phyloP scores from a whole-genome alignment of 805 yeast species.

The Sungouiozyma ichnusensis region DNA sequence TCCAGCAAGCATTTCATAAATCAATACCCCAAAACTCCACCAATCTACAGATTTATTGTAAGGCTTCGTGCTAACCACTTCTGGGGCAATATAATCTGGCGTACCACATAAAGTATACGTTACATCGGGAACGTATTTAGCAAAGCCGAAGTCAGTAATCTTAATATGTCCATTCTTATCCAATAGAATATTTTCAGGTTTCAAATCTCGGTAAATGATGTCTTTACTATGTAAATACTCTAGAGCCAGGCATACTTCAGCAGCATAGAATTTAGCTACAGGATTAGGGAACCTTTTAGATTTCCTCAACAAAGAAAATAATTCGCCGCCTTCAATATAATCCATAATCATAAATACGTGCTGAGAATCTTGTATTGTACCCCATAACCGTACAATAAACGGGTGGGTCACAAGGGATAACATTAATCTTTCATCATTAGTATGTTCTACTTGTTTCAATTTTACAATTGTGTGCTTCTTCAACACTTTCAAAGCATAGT shows the following conservation, averaged over 20 bases:
- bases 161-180: slow-evolving; percentile 88
- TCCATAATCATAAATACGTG: slow-evolving; percentile 93
- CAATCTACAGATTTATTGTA: slow-evolving; percentile 93
- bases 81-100: slow-evolving; percentile 95
- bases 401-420: slow-evolving; percentile 81
- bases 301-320: slow-evolving; percentile 74
- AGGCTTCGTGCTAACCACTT: slow-evolving; percentile 86
- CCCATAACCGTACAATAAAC: slow-evolving; percentile 90
- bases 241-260: slow-evolving; percentile 75
- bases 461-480: slow-evolving; percentile 80
- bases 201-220: slow-evolving; percentile 83
- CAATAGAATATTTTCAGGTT: slow-evolving; percentile 83
- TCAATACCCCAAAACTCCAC: slow-evolving; percentile 93
- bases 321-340: slow-evolving; percentile 92
- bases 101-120: slow-evolving; percentile 94
- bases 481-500: slow-evolving; percentile 85
- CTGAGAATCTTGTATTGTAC: slow-evolving; percentile 82
- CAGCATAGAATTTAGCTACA: slow-evolving; percentile 92
- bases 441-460: slow-evolving; percentile 92
- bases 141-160: slow-evolving; percentile 89
- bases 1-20: slow-evolving; percentile 91
- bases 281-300: slow-evolving; percentile 91
- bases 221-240: slow-evolving; percentile 80
- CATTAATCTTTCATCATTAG: slow-evolving; percentile 90
- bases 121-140: slow-evolving; percentile 83